Evolutionary conservation across 2,329 filamentous ascomycete species (phyloP), one percentile per base, ranked within the genome.

Genomic region (Ophiostoma ulmi): DNA sequence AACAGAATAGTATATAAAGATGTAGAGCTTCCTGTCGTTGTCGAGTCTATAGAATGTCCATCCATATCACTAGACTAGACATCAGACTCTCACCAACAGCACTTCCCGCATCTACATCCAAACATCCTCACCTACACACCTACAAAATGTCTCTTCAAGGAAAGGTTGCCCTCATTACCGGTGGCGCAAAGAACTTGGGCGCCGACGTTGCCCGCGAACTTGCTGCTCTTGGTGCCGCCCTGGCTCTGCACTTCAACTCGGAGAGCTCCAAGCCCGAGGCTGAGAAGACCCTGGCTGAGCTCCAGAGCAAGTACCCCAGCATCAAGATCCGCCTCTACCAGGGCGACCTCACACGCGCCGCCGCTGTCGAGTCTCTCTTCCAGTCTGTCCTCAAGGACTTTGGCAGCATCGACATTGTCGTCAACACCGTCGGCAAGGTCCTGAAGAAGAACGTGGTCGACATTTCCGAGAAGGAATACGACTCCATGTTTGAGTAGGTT

Each of bases 371-470:
- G 22, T 74, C 77, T 35, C 77, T 84, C n/a, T 83, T 83, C 74
- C 74, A 79, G 55, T 74, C 76, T 3, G 78, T 79, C 11, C 69
- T 81, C 11, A 75, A 77, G 52, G 79, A 83, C 70, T 81, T 84
- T 73, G 81, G 80, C 11, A 77, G 78, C 69, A 77, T 85, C 65
- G 82, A 85, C 73, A 82, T 85, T 70, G 79, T 84, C 3, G 77
- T 85, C 73, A 85, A 85, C 76, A 85, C 82, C 17, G 79, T 84
- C 44, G 83, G 83, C 63, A 84, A 83, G 77, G 81, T 82, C 41
- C 75, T 83, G 64, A 83, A 83, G 80, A 83, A 84, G 77, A 78
- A 80, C 6, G 81, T 83, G 38, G 76, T 76, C 0, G 79, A 81
- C 14, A 80, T 83, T 66, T 77, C 76, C 4, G 83, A 84, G 73